Base-by-base conservation (phyloP, 352 stramenopile species). In the Phytophthora sojae region DNA sequence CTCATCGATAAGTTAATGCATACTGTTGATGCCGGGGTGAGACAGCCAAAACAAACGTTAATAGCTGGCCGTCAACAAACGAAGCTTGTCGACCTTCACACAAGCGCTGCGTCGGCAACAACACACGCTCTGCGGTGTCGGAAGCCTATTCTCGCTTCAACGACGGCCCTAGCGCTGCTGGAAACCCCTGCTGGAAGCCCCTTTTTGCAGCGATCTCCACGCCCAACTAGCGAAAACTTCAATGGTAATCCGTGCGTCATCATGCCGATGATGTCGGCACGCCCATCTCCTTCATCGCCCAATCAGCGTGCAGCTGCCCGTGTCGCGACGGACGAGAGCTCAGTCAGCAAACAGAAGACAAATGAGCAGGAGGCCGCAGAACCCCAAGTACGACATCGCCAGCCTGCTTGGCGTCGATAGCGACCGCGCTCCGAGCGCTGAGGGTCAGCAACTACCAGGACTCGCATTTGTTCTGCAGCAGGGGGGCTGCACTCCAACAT, bases 371-470 rank as follows among this genome's bases (percentile, higher is more conserved):
- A 11, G 2, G 42, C 56, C 15, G 37, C n/a, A 39, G 50, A 32
- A 54, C 21, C 21, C 67, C 50, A 75, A 71, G 56, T 75, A 67
- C 49, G 67, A 75, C 61, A 63, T 75, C 42, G 61, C 55, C 15
- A 75, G 44, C 42, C 55, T 75, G 35, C 26, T 75, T 35, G 50
- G 61, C 39, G 15, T 19, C 15, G 49, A 66, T 21, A 21, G 21
- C 21, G 21, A 21, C 21, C 21, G 21, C 21, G 21, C 21, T 21
- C 21, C 21, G 21, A 21, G 21, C 21, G 21, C 21, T 21, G 21
- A 21, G 21, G n/a, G 32, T 6, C 51, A 55, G 39, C 65, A 72
- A 25, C 44, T 75, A 1, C 67, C 67, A 37, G 45, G 21, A 35
- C 61, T 75, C 42, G 57, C 67, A 14, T 50, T 63, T 42, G 55